A percentile compares a stretch with the other conserved stretches of the same genome.
These are phyloP conservation scores for Aschersonia sp. DNA, from an alignment of 2,329 filamentous ascomycete genomes.

Conservation along the genomic window DNA sequence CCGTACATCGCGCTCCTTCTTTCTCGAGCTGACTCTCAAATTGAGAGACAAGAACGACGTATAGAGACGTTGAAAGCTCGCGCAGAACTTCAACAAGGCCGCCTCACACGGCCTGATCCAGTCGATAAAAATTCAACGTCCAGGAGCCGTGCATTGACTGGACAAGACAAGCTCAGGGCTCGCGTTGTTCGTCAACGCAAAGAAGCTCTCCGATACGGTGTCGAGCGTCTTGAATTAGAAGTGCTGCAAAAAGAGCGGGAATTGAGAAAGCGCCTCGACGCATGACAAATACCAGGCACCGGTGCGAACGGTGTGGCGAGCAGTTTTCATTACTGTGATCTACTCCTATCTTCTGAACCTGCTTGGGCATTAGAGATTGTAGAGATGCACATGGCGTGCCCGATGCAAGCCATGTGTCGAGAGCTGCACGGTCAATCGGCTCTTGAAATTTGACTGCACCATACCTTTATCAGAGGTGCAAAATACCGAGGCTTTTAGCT, in stretches of 20 bases:
- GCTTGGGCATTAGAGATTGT: no score
- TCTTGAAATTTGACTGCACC: neutral
- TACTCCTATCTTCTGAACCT: no score
- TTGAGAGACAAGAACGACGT: conserved; percentile 69
- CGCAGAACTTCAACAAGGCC: conserved; percentile 69
- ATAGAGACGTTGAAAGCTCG: conserved; percentile 75
- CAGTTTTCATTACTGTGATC: no score
- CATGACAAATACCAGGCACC: conserved; percentile 4
- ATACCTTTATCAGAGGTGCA: neutral
- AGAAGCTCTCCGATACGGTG: conserved; percentile 73
- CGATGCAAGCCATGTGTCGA: neutral
- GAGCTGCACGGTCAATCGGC: neutral
- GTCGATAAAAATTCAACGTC: conserved; percentile 4
- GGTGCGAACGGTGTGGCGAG: no score
- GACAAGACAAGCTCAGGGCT: conserved; percentile 34
- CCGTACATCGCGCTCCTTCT: conserved; percentile 72
- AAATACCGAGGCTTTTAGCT: neutral
- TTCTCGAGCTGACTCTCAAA: conserved; percentile 65
- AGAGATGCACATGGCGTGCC: neutral
- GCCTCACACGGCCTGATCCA: conserved; percentile 22
- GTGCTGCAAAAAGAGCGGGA: conserved; percentile 61
- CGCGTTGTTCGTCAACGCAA: conserved; percentile 63
- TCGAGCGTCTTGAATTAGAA: conserved; percentile 75
- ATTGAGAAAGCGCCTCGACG: conserved; percentile 34
- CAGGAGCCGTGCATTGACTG: conserved; percentile 29